phyloP scores from a whole-genome alignment of 768 basidiomycete species.

The Xerocomellus amylosporus region DNA sequence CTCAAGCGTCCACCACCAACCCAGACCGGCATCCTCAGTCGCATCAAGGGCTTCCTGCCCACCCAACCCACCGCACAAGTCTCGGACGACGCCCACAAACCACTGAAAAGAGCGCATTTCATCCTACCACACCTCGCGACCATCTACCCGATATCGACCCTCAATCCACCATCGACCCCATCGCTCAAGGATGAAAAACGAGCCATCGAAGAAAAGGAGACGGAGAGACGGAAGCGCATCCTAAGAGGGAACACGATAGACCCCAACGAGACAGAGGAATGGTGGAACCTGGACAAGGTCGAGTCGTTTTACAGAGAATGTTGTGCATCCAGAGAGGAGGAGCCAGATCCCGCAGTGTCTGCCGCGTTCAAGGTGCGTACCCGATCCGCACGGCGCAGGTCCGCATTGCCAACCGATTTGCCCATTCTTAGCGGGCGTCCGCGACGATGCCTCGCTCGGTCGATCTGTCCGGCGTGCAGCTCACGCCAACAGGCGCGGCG shows the following conservation, averaged over 20 bases:
- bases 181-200: slow-evolving; percentile 78
- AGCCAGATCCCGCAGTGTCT: slow-evolving; percentile 62
- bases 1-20: slow-evolving; percentile 72
- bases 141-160: slow-evolving; percentile 85
- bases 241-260: slow-evolving; percentile 52
- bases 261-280: slow-evolving; percentile 46
- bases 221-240: slow-evolving; percentile 62
- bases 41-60: slow-evolving; percentile 72
- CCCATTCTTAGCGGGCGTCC: slow-evolving; percentile 44
- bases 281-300: slow-evolving; percentile 86
- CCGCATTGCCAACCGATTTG: not conserved
- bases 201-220: slow-evolving; percentile 74
- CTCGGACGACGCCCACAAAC: slow-evolving; percentile 48
- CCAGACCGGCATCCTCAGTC: slow-evolving; percentile 67
- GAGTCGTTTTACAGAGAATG: slow-evolving; percentile 86
- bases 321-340: slow-evolving; percentile 73
- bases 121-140: slow-evolving; percentile 83
- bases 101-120: slow-evolving; percentile 88
- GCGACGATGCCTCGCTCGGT: slow-evolving; percentile 62
- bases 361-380: slow-evolving; percentile 62
- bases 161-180: slow-evolving; percentile 80
- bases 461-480: slow-evolving; percentile 76
- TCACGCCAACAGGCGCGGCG: slow-evolving; percentile 66
- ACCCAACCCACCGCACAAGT: slow-evolving; percentile 39
- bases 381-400: not conserved